Conservation (phyloP, 2,329 filamentous ascomycete species). For the Xylariaceae sp. region DNA sequence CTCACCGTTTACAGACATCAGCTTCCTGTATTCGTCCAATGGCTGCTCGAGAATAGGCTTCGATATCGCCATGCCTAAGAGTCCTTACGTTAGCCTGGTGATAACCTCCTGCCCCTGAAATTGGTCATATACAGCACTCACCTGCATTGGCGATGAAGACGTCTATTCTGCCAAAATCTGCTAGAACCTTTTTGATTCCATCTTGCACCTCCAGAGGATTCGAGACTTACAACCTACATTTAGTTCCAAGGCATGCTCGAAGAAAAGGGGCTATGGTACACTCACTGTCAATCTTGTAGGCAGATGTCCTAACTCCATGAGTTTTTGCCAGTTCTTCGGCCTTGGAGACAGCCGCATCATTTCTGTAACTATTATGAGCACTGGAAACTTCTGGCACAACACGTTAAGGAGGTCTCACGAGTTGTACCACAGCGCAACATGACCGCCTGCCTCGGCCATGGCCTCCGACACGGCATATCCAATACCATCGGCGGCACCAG, state of each 20-base stretch:
- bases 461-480: constrained; percentile 19
- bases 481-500: constrained; percentile 20
- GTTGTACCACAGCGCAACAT: constrained; percentile 20
- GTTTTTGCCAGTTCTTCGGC: constrained; percentile 9
- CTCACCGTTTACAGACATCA: constrained; percentile 20
- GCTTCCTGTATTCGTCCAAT: constrained; percentile 19
- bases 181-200: constrained; percentile 13
- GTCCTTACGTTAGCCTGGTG: constrained; percentile 1
- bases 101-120: not conserved
- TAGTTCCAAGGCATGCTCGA: not conserved
- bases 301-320: constrained; percentile 12
- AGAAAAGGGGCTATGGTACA: not conserved
- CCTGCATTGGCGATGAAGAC: constrained; percentile 22
- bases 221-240: constrained; percentile 10
- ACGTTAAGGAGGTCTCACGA: constrained; percentile 11
- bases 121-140: constrained; percentile 1
- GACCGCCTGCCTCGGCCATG: constrained; percentile 18
- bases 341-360: constrained; percentile 14
- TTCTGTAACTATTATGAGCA: constrained; percentile 12
- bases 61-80: constrained; percentile 16
- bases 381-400: not conserved
- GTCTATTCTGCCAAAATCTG: constrained; percentile 20
- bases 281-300: constrained; percentile 19
- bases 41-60: constrained; percentile 18
- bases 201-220: constrained; percentile 15